phyloP scores from a whole-genome alignment of 164 flowering plant genomes.

The Taxillus chinensis region DNA sequence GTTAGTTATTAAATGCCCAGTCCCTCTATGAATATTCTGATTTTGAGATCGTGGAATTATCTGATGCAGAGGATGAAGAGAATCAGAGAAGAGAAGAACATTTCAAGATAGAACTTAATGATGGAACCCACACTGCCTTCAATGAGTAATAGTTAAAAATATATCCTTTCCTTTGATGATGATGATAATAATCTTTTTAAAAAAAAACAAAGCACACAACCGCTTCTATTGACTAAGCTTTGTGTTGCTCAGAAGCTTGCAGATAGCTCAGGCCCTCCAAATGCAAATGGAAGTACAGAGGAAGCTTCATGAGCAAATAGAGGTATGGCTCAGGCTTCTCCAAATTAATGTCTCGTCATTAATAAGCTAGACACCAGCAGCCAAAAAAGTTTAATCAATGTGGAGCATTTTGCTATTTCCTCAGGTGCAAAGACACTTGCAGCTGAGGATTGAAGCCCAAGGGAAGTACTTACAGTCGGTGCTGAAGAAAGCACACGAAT shows the following conservation, averaged over 20 bases:
- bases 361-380: neutral
- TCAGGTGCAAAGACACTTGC: slow-evolving; percentile 92
- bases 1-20: neutral
- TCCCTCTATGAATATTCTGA: neutral
- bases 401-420: slow-evolving; percentile 1
- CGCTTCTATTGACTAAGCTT: slow-evolving; percentile 12
- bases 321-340: slow-evolving; percentile 29
- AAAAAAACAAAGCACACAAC: neutral
- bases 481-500: slow-evolving; percentile 75
- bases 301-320: slow-evolving; percentile 85
- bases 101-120: slow-evolving; percentile 17
- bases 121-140: slow-evolving; percentile 23
- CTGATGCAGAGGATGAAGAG: slow-evolving; percentile 30
- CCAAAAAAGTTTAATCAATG: neutral
- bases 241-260: slow-evolving; percentile 40
- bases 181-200: neutral
- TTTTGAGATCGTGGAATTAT: slow-evolving; percentile 1
- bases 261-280: slow-evolving; percentile 61
- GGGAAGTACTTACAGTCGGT: slow-evolving; percentile 83
- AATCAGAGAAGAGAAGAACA: slow-evolving; percentile 21
- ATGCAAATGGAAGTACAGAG: slow-evolving; percentile 88
- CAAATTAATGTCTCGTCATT: no score
- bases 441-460: slow-evolving; percentile 92
- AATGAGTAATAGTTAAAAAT: slow-evolving; percentile 41
- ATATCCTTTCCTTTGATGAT: neutral